Conservation (phyloP, 345 rosid species). For the Salix suchowensis region DNA sequence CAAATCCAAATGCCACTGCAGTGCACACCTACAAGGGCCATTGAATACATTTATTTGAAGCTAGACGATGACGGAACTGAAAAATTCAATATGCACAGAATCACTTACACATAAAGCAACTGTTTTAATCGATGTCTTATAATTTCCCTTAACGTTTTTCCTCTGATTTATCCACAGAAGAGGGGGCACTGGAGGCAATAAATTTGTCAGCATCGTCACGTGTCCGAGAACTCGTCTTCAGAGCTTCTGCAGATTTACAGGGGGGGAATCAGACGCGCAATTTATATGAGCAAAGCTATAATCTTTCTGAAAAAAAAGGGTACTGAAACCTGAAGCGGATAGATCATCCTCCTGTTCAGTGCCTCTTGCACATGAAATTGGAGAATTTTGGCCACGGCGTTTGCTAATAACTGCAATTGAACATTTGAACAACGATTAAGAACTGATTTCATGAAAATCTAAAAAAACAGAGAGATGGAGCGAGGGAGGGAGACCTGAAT, state of each 20-base stretch:
- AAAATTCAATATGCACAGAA: neutral
- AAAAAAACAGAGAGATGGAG: neutral
- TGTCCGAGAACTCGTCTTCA: conserved; percentile 26
- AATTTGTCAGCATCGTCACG: conserved; percentile 23
- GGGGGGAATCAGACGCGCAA: neutral
- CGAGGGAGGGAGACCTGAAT: conserved; percentile 27
- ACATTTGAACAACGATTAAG: neutral
- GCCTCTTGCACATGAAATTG: conserved; percentile 41
- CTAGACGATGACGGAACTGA: conserved; percentile 4
- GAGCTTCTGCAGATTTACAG: conserved; percentile 40
- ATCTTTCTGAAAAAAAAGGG: neutral
- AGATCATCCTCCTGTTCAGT: conserved; percentile 53
- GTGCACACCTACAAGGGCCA: conserved; percentile 46
- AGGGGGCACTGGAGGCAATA: conserved; percentile 8
- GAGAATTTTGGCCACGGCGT: conserved; percentile 24
- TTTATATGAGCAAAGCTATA: neutral
- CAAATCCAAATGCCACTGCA: conserved; percentile 81
- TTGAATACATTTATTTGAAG: conserved; percentile 12
- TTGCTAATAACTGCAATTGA: conserved; percentile 30
- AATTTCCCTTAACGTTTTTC: conserved; percentile 30
- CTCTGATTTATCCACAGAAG: conserved; percentile 26
- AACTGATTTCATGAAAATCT: neutral
- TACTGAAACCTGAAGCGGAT: conserved; percentile 46
- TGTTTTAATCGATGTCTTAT: conserved; percentile 55
- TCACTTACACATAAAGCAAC: conserved; percentile 79